A percentile compares a stretch with the other conserved stretches of the same genome.
Evolutionary conservation across 2,329 filamentous ascomycete genomes (phyloP).

Genomic region (Talaromyces atroroseus): DNA sequence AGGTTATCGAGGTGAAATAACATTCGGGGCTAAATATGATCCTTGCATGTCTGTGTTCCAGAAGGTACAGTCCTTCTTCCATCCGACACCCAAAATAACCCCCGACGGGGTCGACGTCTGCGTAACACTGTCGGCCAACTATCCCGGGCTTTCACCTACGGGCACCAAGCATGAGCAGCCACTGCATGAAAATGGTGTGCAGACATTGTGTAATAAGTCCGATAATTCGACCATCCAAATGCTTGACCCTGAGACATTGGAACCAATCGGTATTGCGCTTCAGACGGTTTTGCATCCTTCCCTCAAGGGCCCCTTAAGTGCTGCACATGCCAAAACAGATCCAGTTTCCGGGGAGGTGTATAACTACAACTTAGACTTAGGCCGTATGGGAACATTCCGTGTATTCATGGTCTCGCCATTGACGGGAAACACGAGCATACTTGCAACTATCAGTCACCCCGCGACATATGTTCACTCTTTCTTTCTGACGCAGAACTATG

Average conservation of each 20-base stretch:
- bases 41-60: constrained; percentile 68
- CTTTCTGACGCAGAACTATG: constrained; percentile 65
- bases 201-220: constrained; percentile 54
- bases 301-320: constrained; percentile 62
- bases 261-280: constrained; percentile 60
- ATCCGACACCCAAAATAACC: constrained; percentile 18
- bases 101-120: constrained; percentile 52
- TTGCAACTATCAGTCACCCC: constrained; percentile 58
- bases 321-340: constrained; percentile 67
- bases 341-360: constrained; percentile 68
- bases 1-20: constrained; percentile 53
- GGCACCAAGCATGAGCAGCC: constrained; percentile 17
- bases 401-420: constrained; percentile 61
- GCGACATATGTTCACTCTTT: constrained; percentile 79
- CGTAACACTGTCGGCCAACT: constrained; percentile 61
- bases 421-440: constrained; percentile 62
- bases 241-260: constrained; percentile 65
- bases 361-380: constrained; percentile 74
- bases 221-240: constrained; percentile 55
- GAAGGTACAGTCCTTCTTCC: constrained; percentile 63
- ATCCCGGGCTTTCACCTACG: constrained; percentile 50
- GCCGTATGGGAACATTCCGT: constrained; percentile 55
- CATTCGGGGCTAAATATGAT: constrained; percentile 67
- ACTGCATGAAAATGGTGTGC: constrained; percentile 31
- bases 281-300: constrained; percentile 62